Evolutionary conservation across 305 asterid genomes (phyloP).

Genomic region (Fraxinus greggii): DNA sequence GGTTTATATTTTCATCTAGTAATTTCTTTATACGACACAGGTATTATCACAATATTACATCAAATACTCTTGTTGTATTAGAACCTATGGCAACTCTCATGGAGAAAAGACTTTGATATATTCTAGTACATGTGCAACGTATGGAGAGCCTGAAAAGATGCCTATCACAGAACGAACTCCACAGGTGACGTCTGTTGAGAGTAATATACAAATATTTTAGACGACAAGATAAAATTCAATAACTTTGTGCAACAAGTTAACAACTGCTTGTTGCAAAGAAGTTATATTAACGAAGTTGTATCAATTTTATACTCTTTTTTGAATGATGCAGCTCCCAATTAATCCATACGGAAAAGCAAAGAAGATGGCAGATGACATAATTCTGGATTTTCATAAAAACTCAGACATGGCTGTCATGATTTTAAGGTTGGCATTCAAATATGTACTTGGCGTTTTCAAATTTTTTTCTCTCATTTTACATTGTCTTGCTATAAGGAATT

Average conservation of each 20-base stretch:
- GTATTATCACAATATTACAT: conserved; percentile 93
- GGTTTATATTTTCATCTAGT: no score
- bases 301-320: conserved; percentile 14
- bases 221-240: no score
- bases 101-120: conserved; percentile 75
- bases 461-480: no score
- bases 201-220: no score
- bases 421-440: conserved; percentile 45
- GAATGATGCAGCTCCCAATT: conserved; percentile 62
- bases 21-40: conserved; percentile 32
- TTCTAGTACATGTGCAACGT: conserved; percentile 94
- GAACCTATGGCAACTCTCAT: conserved; percentile 79
- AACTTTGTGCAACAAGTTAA: no score
- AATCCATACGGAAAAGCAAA: conserved; percentile 97
- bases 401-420: conserved; percentile 93
- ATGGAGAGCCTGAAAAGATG: conserved; percentile 92
- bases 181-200: conserved; percentile 42
- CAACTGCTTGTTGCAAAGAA: no score
- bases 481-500: no score
- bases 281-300: background rate
- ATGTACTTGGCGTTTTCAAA: no score
- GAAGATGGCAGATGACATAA: conserved; percentile 95
- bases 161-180: conserved; percentile 88
- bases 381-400: conserved; percentile 79
- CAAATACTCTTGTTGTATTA: conserved; percentile 76